A percentile compares a stretch with the other conserved stretches of the same genome.
phyloP scores from a whole-genome alignment of 352 stramenopile species.

The Phytophthora cajani region DNA sequence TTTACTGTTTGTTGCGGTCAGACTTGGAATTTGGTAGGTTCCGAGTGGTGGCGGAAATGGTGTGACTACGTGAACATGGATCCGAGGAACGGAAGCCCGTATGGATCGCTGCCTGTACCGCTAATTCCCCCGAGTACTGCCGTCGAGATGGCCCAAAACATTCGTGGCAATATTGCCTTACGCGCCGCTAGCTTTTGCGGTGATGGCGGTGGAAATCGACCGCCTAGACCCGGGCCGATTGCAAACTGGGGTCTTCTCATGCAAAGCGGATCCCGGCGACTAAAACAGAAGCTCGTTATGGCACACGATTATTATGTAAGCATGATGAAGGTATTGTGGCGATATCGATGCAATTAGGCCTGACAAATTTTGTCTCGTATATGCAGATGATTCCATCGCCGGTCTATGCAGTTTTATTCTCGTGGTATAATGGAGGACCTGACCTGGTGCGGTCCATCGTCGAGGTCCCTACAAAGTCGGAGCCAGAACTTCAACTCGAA shows the following conservation, averaged over 20 bases:
- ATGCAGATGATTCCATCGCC: slow-evolving; percentile 71
- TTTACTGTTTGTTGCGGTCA: slow-evolving; percentile 31
- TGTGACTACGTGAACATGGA: slow-evolving; percentile 78
- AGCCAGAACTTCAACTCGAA: slow-evolving; percentile 62
- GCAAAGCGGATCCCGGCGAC: slow-evolving; percentile 70
- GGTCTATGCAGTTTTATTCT: slow-evolving; percentile 69
- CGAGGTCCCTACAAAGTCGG: slow-evolving; percentile 39
- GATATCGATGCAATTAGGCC: neutral
- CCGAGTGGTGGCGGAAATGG: slow-evolving; percentile 84
- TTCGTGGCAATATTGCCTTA: slow-evolving; percentile 37
- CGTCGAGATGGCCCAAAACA: slow-evolving; percentile 38
- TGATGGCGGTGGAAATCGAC: slow-evolving; percentile 21
- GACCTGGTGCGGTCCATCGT: slow-evolving; percentile 67
- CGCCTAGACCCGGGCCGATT: slow-evolving; percentile 69
- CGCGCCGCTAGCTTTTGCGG: slow-evolving; percentile 29
- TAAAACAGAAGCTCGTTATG: slow-evolving; percentile 81
- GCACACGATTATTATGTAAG: slow-evolving; percentile 82
- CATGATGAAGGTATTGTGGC: neutral
- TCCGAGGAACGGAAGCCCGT: slow-evolving; percentile 63
- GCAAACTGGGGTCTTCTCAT: slow-evolving; percentile 83
- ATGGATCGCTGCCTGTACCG: slow-evolving; percentile 64
- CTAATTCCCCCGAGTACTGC: slow-evolving; percentile 50
- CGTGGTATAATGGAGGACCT: slow-evolving; percentile 84
- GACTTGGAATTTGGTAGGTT: slow-evolving; percentile 79
- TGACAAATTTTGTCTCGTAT: slow-evolving; percentile 5